Conservation (phyloP, 148 eudicot genomes). For the Oxyria digyna region DNA sequence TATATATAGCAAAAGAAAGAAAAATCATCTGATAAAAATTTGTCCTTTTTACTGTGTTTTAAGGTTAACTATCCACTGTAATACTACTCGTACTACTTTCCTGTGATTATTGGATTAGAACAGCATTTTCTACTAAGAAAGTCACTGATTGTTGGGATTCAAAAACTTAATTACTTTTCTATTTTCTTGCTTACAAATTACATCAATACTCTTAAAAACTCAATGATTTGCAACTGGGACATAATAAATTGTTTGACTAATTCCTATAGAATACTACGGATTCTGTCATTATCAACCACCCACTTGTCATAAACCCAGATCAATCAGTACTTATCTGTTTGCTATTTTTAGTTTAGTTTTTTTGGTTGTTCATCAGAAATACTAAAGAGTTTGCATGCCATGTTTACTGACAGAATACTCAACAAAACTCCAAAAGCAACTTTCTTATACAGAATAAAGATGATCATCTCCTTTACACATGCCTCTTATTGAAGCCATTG, state of each 20-base stretch:
- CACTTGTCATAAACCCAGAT: background rate
- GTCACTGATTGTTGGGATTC: background rate
- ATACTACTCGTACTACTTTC: background rate
- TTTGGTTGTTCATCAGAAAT: background rate
- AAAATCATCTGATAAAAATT: background rate
- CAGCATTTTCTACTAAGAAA: background rate
- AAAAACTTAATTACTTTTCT: background rate
- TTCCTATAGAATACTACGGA: background rate
- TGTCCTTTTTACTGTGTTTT: background rate
- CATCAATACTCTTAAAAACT: background rate
- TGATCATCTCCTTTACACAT: background rate
- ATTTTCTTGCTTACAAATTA: background rate
- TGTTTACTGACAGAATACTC: background rate
- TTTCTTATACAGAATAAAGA: background rate
- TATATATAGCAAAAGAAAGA: background rate
- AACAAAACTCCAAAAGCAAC: background rate
- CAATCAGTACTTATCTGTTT: background rate
- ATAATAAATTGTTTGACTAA: background rate
- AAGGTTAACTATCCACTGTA: background rate
- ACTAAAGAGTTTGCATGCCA: background rate
- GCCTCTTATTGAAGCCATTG: conserved; percentile 7
- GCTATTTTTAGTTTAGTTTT: background rate
- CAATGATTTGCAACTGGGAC: background rate
- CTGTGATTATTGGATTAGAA: background rate
- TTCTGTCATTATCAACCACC: background rate